Evolutionary conservation across 108 stramenopile genomes (phyloP), one percentile per base, ranked within the genome.

Genomic region (Skeletonema menzelii): DNA sequence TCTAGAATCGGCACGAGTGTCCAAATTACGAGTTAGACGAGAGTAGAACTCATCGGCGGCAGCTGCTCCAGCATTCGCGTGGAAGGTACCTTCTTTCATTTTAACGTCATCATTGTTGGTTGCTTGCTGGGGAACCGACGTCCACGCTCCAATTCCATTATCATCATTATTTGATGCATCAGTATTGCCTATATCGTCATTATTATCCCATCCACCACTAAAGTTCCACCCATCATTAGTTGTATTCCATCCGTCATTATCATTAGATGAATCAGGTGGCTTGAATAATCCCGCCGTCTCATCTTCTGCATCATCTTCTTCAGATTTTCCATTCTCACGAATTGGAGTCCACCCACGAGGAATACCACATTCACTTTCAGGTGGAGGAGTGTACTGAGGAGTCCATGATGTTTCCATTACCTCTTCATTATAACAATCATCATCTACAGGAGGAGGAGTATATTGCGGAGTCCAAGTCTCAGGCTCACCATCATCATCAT

Each of bases 1-100:
- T 10, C 76, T 74, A 7, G 96, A 97, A 60, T 97, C 88, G 46
- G 91, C 88, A 26, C 96, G 91, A 22, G 91, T 88, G 37, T 82
- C 87, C 46, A 92, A 46, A 1, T 70, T 64, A 13, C 92, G 73
- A 0, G 86, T 88, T 59, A 95, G 72, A 5, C 65, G 65, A 8
- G 94, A 95, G 63, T 95, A 95, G 73, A 95, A 95, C 20, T 65
- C 85, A 81, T 95, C 94, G 13, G 94, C 91, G 19, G 91, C 89
- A 15, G 91, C 91, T 17, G 94, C 94, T 42, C 94, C 90, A 12
- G 69, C 64, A 61, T 95, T 83, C 28, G 80, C 63, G 62, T 95
- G 94, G 69, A 90, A 95, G 5, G 38, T 68, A 19, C 69, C 59
- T 4, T 75, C 77, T 11, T 63, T 57, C 24, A 67, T 70, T 17